Base-by-base conservation (phyloP, 1,139 yeast genomes). In the Pichia sp. region DNA sequence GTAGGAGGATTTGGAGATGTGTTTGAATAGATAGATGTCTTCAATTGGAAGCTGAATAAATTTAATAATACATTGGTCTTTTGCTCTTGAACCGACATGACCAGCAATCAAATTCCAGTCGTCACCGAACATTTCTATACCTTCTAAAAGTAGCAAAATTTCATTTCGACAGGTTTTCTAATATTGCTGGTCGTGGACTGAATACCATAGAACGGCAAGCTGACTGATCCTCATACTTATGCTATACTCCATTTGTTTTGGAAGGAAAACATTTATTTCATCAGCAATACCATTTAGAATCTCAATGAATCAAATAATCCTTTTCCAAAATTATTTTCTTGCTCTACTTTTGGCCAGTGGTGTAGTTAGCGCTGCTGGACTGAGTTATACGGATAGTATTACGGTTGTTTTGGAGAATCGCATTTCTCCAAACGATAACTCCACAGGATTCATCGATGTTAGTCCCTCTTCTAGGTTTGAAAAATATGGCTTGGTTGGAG, bases 41-140 rank as follows among this genome's bases (percentile, higher is more conserved):
- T 95, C 98, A 63, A 95, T 90, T 41, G 99, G 99, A 64, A 95
- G 77, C 68, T 90, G 96, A 61, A 93, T 75, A 68, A 93, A 95
- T 70, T 89, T 90, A 54, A 87, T 76, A 59, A 93, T 81, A 70
- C 97, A 89, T 68, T 90, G 95, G 69, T 90, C 97, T 60, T 87
- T 82, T 30, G 86, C 74, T 67, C 96, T 87, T 46, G 95, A 78
- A 3, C 95, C 96, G 43, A 93, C 93, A 69, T 93, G 97, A 57
- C 85, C 87, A 47, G 93, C 81, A 62, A 95, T 87, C 60, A 85
- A 84, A 55, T 84, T 89, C 99, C 99, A 93, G 65, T 87, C 84
- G 64, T 89, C 92, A 51, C 83, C 87, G 67, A 72, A 84, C 86
- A 86, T 82, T 72, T 93, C 99, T 57, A 93, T 79, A 44, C 90